Conservation (phyloP, 2,329 filamentous ascomycete species). For the Fusarium sp. region DNA sequence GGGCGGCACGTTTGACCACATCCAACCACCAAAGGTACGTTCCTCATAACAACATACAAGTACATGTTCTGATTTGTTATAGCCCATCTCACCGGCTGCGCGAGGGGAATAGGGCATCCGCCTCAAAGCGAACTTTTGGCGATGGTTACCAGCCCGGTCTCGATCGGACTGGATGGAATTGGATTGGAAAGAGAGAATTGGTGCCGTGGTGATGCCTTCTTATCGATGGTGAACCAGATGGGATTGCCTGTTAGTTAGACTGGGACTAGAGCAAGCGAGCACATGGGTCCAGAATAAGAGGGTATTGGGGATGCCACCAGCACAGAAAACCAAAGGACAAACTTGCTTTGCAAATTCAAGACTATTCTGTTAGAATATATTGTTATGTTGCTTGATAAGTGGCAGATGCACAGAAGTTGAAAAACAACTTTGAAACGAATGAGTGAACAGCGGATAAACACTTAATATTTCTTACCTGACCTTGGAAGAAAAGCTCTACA, state of each 20-base stretch:
- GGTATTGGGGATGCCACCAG: background rate
- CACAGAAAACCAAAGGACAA: background rate
- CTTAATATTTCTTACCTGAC: no score
- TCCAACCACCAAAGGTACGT: slow-evolving; percentile 52
- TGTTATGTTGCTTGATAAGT: background rate
- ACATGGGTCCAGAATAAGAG: background rate
- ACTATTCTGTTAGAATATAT: background rate
- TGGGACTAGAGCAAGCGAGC: background rate
- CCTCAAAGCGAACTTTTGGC: slow-evolving; percentile 44
- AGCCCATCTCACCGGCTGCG: slow-evolving; percentile 54
- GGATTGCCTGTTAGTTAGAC: background rate
- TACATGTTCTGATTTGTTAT: background rate
- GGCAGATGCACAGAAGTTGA: no score
- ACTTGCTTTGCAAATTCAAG: background rate
- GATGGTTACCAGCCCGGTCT: slow-evolving; percentile 42
- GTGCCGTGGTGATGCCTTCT: background rate
- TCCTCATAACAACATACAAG: background rate
- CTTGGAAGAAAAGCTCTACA: background rate
- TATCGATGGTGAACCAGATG: slow-evolving; percentile 3
- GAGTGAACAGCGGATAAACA: background rate
- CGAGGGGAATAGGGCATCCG: slow-evolving; percentile 54
- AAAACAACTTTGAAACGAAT: background rate
- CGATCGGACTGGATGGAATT: slow-evolving; percentile 9
- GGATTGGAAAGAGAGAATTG: slow-evolving; percentile 14
- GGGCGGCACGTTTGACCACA: slow-evolving; percentile 62